These are phyloP conservation scores for Ustilago loliicola DNA, from an alignment of 1,284 basidiomycete species.

Conservation along the genomic window DNA sequence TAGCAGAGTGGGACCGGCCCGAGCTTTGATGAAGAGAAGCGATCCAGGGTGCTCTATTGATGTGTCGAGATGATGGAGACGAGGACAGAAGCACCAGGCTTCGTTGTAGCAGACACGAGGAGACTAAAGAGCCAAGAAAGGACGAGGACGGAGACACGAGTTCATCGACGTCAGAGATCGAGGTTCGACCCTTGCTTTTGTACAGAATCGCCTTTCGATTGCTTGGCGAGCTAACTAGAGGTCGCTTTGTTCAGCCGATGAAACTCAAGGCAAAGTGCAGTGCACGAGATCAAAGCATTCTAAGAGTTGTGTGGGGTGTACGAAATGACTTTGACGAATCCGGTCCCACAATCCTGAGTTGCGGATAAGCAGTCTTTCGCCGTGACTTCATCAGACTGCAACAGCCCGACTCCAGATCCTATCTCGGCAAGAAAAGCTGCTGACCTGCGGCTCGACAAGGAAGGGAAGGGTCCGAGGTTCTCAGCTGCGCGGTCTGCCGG, in stretches of 20 bases:
- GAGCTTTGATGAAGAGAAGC: neutral
- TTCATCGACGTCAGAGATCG: neutral
- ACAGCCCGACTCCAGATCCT: neutral
- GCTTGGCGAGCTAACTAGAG: neutral
- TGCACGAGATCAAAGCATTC: neutral
- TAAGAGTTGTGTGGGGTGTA: constrained; percentile 1
- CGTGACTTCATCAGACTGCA: constrained; percentile 4
- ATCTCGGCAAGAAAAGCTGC: neutral
- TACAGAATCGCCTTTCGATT: neutral
- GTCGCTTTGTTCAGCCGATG: neutral
- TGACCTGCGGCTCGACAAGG: constrained; percentile 1
- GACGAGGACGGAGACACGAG: constrained; percentile 7
- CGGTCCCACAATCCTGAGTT: neutral
- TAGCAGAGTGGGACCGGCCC: neutral
- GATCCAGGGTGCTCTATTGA: neutral
- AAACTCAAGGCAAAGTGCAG: neutral
- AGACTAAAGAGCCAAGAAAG: neutral
- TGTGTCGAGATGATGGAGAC: neutral
- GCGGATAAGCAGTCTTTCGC: neutral
- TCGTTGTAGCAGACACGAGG: constrained; percentile 1
- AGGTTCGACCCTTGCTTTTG: constrained; percentile 9
- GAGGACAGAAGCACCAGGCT: constrained; percentile 25
- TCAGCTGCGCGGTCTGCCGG: neutral
- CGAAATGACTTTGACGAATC: neutral
- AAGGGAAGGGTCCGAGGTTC: constrained; percentile 4